A percentile compares a stretch with the other conserved stretches of the same genome.
phyloP scores from a whole-genome alignment of 2,329 filamentous ascomycete genomes.

The Venturiaceae sp. region DNA sequence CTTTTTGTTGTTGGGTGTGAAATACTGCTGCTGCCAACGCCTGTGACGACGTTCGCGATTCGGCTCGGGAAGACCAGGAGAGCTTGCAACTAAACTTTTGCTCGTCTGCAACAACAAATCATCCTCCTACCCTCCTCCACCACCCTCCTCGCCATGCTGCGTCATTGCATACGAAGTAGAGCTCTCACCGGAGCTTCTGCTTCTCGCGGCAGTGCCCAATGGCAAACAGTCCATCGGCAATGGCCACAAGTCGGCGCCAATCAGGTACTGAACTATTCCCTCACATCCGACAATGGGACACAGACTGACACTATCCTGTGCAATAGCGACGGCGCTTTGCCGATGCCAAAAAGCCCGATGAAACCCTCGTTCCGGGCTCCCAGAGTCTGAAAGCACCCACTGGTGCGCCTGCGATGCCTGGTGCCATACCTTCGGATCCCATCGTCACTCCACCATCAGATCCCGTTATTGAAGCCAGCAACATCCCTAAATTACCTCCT shows the following conservation, averaged over 20 bases:
- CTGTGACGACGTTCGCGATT: no score
- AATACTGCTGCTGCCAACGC: no score
- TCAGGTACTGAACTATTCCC: neutral
- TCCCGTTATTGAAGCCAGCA: neutral
- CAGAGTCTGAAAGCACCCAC: neutral
- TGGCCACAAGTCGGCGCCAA: neutral
- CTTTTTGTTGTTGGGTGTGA: no score
- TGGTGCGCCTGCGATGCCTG: neutral
- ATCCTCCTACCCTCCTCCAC: neutral
- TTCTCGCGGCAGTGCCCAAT: slow-evolving; percentile 3
- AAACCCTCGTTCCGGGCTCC: slow-evolving; percentile 5
- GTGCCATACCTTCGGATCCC: slow-evolving; percentile 3
- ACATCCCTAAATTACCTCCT: slow-evolving; percentile 7
- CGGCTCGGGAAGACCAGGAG: no score
- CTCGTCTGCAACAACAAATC: neutral
- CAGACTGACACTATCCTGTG: neutral
- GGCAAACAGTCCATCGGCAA: neutral
- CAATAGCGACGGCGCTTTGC: neutral
- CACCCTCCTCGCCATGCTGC: slow-evolving; percentile 2
- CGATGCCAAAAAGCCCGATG: slow-evolving; percentile 6
- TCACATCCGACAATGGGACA: neutral
- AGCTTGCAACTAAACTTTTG: no score
- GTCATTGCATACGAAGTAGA: slow-evolving; percentile 3
- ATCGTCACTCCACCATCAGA: neutral
- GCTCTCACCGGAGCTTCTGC: neutral